Evolutionary conservation across 352 stramenopile genomes (phyloP).

Genomic region (Pythium grandisporangium): DNA sequence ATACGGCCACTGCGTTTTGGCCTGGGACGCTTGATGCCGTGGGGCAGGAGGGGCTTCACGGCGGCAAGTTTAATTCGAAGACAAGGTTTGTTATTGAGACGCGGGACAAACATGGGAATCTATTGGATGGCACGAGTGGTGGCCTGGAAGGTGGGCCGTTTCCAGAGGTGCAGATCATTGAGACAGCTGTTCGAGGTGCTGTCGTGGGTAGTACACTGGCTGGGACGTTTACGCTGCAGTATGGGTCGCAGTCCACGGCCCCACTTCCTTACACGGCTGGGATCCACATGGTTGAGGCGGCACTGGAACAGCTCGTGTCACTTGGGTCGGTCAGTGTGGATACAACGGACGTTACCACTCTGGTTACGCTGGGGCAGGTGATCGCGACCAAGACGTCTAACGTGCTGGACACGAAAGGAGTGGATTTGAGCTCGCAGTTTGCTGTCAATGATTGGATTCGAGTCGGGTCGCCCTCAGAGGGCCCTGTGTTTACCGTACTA

Average conservation of each 20-base stretch:
- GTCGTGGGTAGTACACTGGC: conserved; percentile 24
- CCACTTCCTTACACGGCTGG: conserved; percentile 58
- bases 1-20: conserved; percentile 43
- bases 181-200: conserved; percentile 45
- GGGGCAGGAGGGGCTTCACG: conserved; percentile 48
- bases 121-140: conserved; percentile 77
- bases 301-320: conserved; percentile 71
- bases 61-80: conserved; percentile 48
- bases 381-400: conserved; percentile 73
- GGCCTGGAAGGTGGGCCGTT: conserved; percentile 38
- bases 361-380: conserved; percentile 44
- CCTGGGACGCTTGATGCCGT: conserved; percentile 49
- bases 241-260: conserved; percentile 49
- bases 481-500: conserved; percentile 82
- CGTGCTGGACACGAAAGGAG: conserved; percentile 34
- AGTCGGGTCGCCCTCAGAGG: conserved; percentile 59
- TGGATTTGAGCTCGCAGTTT: conserved; percentile 60
- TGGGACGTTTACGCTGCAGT: conserved; percentile 72
- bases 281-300: conserved; percentile 65
- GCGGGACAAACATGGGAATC: conserved; percentile 87
- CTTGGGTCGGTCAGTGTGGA: conserved; percentile 82
- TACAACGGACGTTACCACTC: conserved; percentile 81
- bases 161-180: conserved; percentile 89
- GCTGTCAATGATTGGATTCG: conserved; percentile 90
- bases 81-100: conserved; percentile 90